Percentiles rank a stretch among this genome's conserved stretches.
These are phyloP conservation scores for Acer campestre DNA, from an alignment of 345 rosid species.

Conservation along the genomic window DNA sequence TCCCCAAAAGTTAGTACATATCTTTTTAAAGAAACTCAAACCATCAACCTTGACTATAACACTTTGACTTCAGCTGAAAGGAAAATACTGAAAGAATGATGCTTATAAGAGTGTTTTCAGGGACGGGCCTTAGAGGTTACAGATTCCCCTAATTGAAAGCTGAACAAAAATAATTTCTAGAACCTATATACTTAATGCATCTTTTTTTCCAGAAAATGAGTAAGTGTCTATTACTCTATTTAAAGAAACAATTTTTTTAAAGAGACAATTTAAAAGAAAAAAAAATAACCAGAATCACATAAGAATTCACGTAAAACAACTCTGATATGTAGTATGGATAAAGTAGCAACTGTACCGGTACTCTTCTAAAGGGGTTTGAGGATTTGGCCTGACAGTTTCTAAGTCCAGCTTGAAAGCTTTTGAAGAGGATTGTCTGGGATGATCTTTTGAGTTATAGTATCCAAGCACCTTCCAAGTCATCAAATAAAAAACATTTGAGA, in stretches of 20 bases:
- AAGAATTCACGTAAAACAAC: slow-evolving; percentile 16
- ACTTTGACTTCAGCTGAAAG: too few relatives aligned
- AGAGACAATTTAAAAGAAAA: neutral
- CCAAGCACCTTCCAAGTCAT: slow-evolving; percentile 67
- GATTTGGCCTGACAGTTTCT: slow-evolving; percentile 92
- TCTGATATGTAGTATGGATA: neutral
- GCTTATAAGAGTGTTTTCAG: too few relatives aligned
- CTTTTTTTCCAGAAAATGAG: neutral
- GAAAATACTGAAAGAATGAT: too few relatives aligned
- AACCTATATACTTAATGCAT: neutral
- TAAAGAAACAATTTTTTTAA: neutral
- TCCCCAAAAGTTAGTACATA: too few relatives aligned
- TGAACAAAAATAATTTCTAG: neutral
- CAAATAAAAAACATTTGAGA: slow-evolving; percentile 18
- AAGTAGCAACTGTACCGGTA: slow-evolving; percentile 58
- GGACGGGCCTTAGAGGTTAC: too few relatives aligned
- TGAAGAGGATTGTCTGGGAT: slow-evolving; percentile 83
- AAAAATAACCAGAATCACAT: neutral
- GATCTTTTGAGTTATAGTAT: slow-evolving; percentile 74
- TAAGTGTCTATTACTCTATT: neutral
- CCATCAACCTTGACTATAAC: neutral
- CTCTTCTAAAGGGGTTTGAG: slow-evolving; percentile 88
- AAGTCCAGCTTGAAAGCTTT: slow-evolving; percentile 76
- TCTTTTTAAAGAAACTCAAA: too few relatives aligned
- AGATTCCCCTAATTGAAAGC: neutral